These are phyloP conservation scores for Kuraishia piskuri DNA, from an alignment of 805 yeast species.

Conservation along the genomic window DNA sequence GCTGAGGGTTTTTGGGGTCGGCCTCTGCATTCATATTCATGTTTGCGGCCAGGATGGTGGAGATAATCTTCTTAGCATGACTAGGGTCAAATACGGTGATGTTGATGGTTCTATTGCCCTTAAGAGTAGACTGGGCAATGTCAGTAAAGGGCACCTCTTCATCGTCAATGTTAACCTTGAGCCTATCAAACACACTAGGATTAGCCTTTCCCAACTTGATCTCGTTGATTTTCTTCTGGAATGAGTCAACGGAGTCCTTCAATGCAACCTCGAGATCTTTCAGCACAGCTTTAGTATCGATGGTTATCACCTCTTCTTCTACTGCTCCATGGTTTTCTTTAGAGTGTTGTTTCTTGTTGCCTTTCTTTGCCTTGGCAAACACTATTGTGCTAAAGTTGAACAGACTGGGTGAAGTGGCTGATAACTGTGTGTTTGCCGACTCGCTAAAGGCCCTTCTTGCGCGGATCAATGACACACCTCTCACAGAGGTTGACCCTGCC, in stretches of 20 bases:
- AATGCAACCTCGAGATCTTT: constrained; percentile 33
- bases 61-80: constrained; percentile 57
- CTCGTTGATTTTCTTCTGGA: constrained; percentile 49
- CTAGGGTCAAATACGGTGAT: constrained; percentile 87
- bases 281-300: constrained; percentile 23
- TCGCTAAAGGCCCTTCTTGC: too few species aligned
- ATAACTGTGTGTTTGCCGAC: background rate
- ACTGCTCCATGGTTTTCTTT: background rate
- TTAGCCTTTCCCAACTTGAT: constrained; percentile 63
- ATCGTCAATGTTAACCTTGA: constrained; percentile 41
- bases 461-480: too few species aligned
- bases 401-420: background rate
- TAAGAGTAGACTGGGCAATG: constrained; percentile 62
- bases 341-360: background rate
- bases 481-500: too few species aligned
- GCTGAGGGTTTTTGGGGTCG: constrained; percentile 63
- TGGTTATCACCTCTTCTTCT: background rate
- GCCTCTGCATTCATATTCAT: constrained; percentile 75
- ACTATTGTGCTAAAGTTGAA: background rate
- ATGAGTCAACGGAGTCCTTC: constrained; percentile 38
- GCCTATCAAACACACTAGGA: constrained; percentile 54
- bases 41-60: constrained; percentile 60
- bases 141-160: constrained; percentile 44
- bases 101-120: constrained; percentile 55
- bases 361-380: background rate